Percentiles rank a stretch among this genome's conserved stretches.
These are phyloP conservation scores for Castanospermum australe DNA, from an alignment of 306 rosid species.

Conservation along the genomic window DNA sequence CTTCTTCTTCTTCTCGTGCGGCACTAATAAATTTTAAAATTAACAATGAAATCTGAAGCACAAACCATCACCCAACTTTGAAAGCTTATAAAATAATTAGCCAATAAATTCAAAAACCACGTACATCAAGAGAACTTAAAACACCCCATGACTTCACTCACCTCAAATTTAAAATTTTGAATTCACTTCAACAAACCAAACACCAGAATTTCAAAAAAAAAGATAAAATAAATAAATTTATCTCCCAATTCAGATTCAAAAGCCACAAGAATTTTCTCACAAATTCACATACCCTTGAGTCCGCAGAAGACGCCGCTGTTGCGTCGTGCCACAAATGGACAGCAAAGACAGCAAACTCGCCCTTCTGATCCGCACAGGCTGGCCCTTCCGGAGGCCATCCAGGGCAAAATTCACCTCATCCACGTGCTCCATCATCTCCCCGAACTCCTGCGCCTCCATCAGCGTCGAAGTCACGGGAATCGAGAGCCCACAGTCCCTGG, in stretches of 20 bases:
- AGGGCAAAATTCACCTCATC: slow-evolving; percentile 95
- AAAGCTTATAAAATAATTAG: background rate
- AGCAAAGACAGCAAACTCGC: slow-evolving; percentile 80
- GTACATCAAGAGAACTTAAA: background rate
- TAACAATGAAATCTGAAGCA: slow-evolving; percentile 3
- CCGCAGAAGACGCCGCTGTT: slow-evolving; percentile 84
- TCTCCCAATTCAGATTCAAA: background rate
- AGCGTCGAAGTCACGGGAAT: slow-evolving; percentile 78
- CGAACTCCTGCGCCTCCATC: slow-evolving; percentile 99
- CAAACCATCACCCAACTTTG: background rate
- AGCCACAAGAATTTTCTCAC: background rate
- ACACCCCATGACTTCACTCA: background rate
- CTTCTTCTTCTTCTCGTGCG: background rate
- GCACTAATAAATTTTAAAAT: background rate
- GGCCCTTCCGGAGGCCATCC: slow-evolving; percentile 84
- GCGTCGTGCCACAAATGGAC: slow-evolving; percentile 75
- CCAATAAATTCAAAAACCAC: background rate
- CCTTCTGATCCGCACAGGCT: slow-evolving; percentile 92
- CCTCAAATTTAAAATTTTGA: slow-evolving; percentile 22
- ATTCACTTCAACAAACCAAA: slow-evolving; percentile 1
- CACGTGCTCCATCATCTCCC: slow-evolving; percentile 99
- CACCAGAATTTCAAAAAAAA: background rate
- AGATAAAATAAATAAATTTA: background rate
- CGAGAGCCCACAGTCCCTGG: slow-evolving; percentile 25
- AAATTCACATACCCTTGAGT: slow-evolving; percentile 76